Evolutionary conservation across 345 rosid genomes (phyloP), one percentile per base, ranked within the genome.

Genomic region (Schrenkiella parvula): DNA sequence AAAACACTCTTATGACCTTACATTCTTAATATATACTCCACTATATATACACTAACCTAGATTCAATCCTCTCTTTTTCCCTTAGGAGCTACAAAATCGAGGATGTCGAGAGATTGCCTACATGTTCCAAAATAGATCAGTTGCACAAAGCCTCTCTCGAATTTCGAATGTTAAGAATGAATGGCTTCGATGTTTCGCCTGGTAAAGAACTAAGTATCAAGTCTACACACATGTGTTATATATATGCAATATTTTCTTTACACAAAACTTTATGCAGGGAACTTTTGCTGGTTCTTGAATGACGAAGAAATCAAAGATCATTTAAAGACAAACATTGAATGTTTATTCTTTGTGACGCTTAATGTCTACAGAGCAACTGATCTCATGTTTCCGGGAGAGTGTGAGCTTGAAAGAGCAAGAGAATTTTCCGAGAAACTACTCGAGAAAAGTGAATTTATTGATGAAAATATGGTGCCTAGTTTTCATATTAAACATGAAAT

Each of bases 351-450:
- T 12, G 76, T 58, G 41, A 66, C 84, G 77, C 74, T 86, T 31
- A 78, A 81, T 51, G 80, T 88, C 71, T 72, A 84, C 52, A 78
- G 80, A 76, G 91, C 91, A 25, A 83, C 88, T 11, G 83, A 82
- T 54, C 70, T 88, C 66, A 82, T 82, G 81, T 86, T 88, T 51
- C 77, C 79, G 0, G 87, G 66, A 0, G 93, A 88, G 62, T 17
- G 29, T 38, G 76, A 83, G 72, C 77, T 84, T 2, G 59, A 84
- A 32, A 79, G 70, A 60, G 91, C 91, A 3, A 83, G 82, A 64
- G 68, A 72, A 4, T 82, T 83, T 59, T 79, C 89, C 0, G 64
- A 68, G 60, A 84, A 76, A 12, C 23, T 79, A 28, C 85, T 86
- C 2, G 72, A 76, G 62, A 86, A 84, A 61, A 63, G 29, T 18